A percentile compares a stretch with the other conserved stretches of the same genome.
Evolutionary conservation across 2,329 filamentous ascomycete species (phyloP).

Genomic region (Scolecobasidium constrictum): DNA sequence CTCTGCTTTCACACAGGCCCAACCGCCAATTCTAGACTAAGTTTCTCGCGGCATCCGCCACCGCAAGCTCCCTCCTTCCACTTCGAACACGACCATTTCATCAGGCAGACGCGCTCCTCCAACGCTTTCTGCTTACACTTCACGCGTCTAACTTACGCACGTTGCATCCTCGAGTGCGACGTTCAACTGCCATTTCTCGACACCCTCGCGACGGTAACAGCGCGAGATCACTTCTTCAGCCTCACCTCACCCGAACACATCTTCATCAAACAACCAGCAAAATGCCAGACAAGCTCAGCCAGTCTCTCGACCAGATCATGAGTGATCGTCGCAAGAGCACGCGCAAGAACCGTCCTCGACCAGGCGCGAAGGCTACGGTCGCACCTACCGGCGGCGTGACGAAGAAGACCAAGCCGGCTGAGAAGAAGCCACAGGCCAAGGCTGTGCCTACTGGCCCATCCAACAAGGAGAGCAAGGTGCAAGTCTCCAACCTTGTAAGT

Average conservation of each 20-base stretch:
- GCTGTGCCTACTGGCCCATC: conserved; percentile 51
- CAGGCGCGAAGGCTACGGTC: conserved; percentile 38
- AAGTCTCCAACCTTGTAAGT: conserved; percentile 96
- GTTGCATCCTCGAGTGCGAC: no score
- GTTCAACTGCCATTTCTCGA: no score
- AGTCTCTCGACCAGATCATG: conserved; percentile 96
- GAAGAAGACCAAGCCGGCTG: conserved; percentile 55
- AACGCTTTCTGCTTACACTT: not conserved
- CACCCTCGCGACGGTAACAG: no score
- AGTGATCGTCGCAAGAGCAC: conserved; percentile 54
- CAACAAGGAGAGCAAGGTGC: conserved; percentile 81
- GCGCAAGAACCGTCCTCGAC: conserved; percentile 38
- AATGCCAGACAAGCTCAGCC: conserved; percentile 64
- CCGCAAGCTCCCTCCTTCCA: not conserved
- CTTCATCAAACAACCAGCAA: conserved; percentile 6
- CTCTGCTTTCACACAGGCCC: not conserved
- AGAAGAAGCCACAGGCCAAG: conserved; percentile 37
- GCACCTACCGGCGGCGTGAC: conserved; percentile 77
- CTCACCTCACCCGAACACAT: not conserved
- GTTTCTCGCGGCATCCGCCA: no score
- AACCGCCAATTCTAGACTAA: no score
- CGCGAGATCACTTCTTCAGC: not conserved
- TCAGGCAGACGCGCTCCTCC: not conserved
- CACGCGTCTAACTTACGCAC: no score
- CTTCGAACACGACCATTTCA: not conserved